Base-by-base conservation (phyloP, 768 basidiomycete species). In the Lyophyllum decastes region DNA sequence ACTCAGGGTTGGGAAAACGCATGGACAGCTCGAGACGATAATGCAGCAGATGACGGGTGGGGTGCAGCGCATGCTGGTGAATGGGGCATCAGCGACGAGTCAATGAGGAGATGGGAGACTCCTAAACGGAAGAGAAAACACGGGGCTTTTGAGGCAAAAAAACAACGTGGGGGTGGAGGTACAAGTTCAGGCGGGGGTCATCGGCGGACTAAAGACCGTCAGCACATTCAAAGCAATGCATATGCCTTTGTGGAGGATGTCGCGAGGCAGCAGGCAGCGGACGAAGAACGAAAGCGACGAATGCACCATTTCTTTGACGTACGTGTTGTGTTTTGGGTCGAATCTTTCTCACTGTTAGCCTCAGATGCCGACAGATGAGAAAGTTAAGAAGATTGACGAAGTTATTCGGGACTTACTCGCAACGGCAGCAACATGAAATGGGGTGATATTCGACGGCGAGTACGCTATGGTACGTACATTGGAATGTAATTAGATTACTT, bases 291-390 rank as follows among this genome's bases (percentile, higher is more conserved):
- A 22, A 79, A 70, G 49, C 67, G 61, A 51, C 61, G 72, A 52
- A 82, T 87, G 83, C 76, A 84, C 63, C 27, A 57, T 21, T 86
- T 86, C 61, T 81, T 75, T 50, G 72, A 81, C 70, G 85, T 82
- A 61, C 17, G 77, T 68, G 25, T 26, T 22, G 41, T 4, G 1
- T 21, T 17, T 6, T 16, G 10, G 2, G 3, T n/a, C 1, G 19
- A 7, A 3, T 4, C 7, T 19, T 38, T 52, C n/a, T 41, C 11
- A 14, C 10, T 19, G 8, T 2, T 12, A 17, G 40, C 49, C 25
- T 16, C 55, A 86, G 86, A 79, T 87, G 77, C 68, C 82, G 2
- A 80, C 84, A 2, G 71, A 84, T 25, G 73, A 83, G 41, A 85
- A 86, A 61, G 61, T 86, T 1, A 62, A 73, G 54, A 78, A 78